Conservation (phyloP, 2,329 filamentous ascomycete species). For the Scedosporium apiospermum region DNA sequence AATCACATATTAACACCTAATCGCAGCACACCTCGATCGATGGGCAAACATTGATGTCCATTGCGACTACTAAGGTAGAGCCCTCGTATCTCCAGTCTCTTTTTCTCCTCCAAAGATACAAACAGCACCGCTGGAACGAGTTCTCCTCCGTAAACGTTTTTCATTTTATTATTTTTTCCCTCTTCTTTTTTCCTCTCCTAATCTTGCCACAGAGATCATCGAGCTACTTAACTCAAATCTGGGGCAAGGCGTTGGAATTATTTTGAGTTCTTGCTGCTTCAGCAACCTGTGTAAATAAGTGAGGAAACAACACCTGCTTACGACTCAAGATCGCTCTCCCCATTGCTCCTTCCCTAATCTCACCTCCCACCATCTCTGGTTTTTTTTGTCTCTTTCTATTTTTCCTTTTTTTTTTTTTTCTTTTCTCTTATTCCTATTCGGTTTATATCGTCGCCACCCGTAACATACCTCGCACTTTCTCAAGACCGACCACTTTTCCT, state of each 20-base stretch:
- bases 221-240: too few species aligned
- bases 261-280: too few species aligned
- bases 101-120: background rate
- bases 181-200: background rate
- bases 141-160: background rate
- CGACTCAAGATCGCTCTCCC: background rate
- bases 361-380: background rate
- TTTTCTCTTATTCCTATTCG: background rate
- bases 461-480: background rate
- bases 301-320: too few species aligned
- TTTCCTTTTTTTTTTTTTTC: background rate
- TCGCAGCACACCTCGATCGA: background rate
- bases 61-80: background rate
- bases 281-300: too few species aligned
- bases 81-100: background rate
- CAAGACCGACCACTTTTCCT: background rate
- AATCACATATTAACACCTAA: conserved; percentile 5
- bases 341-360: background rate
- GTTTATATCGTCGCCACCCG: background rate
- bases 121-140: too few species aligned
- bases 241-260: too few species aligned
- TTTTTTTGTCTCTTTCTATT: background rate
- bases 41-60: background rate
- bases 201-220: background rate
- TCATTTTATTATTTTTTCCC: background rate